Evolutionary conservation across 2,329 filamentous ascomycete genomes (phyloP), one percentile per base, ranked within the genome.

Genomic region (Paraconiothyrium brasiliense): DNA sequence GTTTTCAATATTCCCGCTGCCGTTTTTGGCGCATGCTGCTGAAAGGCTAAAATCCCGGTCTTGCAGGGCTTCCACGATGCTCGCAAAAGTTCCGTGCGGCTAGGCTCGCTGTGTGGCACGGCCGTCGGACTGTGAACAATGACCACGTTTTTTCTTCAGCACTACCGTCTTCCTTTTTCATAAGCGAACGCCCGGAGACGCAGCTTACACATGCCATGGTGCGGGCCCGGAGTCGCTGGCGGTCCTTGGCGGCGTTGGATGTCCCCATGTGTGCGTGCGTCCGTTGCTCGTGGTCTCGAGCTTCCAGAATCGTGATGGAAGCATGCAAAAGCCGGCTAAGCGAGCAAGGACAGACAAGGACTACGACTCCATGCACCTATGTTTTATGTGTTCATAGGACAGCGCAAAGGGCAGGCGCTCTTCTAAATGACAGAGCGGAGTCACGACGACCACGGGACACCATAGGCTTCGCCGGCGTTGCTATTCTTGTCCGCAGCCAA

Each of bases 1-100:
- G 43, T 8, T 37, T 47, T 72, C 70, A 68, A 71, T 69, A 73
- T 61, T 71, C 66, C 73, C 74, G 74, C 67, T 70, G 65, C 70
- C 68, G 73, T 69, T 72, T 75, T 74, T 75, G 76, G 75, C 68
- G 59, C 68, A 60, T 61, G 54, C 55, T 59, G 61, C 61, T 64
- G 62, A 54, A 67, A 65, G 72, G 72, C 71, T 75, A 56, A 73
- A 74, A 69, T 63, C 66, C 64, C 65, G 66, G 63, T 43, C 56
- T 48, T 57, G 63, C 67, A 68, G 64, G 70, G 61, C 63, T 59
- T 62, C 61, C 62, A 68, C 64, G 61, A 63, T 72, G 61, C 59
- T 55, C 55, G 58, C 59, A 58, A 72, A 75, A 71, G 66, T 70
- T 74, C 71, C 71, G 70, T 59, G 41, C 35, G 47, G 60, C 66